Percentiles rank a stretch among this genome's conserved stretches.
Conservation (phyloP, 306 rosid genomes). For the Mimosa pudica region DNA sequence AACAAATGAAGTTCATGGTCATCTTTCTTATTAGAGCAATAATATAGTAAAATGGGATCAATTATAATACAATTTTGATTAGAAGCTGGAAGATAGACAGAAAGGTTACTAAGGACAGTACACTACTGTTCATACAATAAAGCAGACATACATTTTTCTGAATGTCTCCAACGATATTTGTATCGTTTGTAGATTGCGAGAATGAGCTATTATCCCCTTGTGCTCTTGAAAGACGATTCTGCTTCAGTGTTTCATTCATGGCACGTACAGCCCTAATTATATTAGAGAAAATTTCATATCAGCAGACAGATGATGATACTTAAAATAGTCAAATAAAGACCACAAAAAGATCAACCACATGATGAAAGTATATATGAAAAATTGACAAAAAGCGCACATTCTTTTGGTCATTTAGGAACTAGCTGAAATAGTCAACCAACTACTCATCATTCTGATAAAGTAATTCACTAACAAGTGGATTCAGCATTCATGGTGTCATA, state of each 20-base stretch:
- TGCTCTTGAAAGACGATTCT: conserved; percentile 72
- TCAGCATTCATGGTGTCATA: not conserved
- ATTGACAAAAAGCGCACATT: not conserved
- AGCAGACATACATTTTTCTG: conserved; percentile 48
- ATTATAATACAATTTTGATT: not conserved
- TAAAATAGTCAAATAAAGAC: conserved; percentile 14
- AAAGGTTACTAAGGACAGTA: conserved; percentile 24
- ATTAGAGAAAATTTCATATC: conserved; percentile 34
- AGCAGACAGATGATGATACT: conserved; percentile 10
- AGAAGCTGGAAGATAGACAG: conserved; percentile 30
- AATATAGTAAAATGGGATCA: not conserved
- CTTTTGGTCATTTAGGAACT: conserved; percentile 19
- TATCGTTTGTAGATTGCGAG: conserved; percentile 53
- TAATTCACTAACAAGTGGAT: not conserved
- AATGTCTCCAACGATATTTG: conserved; percentile 33
- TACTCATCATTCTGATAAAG: conserved; percentile 4
- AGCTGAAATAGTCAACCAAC: conserved; percentile 24
- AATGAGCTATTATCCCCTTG: conserved; percentile 59
- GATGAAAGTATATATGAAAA: not conserved
- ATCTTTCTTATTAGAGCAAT: not conserved
- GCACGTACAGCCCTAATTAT: conserved; percentile 90
- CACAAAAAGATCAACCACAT: conserved; percentile 18
- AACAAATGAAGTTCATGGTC: conserved; percentile 1
- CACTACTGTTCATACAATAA: conserved; percentile 18
- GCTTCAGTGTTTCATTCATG: conserved; percentile 95